Evolutionary conservation across 352 stramenopile genomes (phyloP).

Genomic region (Globisporangium abappressorium): DNA sequence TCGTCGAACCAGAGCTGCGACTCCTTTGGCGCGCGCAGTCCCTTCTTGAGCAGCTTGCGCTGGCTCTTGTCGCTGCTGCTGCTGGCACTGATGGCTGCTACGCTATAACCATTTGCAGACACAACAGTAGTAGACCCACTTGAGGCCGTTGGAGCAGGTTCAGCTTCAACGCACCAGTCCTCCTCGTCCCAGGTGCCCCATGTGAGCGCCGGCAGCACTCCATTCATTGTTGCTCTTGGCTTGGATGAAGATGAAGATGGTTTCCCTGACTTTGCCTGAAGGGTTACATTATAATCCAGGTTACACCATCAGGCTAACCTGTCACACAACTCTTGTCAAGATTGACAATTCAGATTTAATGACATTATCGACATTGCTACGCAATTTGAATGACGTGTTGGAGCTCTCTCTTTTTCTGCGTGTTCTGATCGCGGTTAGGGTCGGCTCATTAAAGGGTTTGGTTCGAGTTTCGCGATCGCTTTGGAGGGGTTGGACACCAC

Average conservation of each 20-base stretch:
- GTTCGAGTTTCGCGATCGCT: not conserved
- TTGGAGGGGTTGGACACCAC: not conserved
- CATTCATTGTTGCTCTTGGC: conserved; percentile 51
- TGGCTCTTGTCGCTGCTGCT: conserved; percentile 33
- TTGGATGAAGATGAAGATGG: too few relatives aligned
- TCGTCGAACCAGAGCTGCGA: conserved; percentile 77
- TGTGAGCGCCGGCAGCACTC: conserved; percentile 57
- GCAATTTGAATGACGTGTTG: conserved; percentile 4
- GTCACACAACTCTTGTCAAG: not conserved
- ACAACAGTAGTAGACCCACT: not conserved
- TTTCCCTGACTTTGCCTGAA: too few relatives aligned
- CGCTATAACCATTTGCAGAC: not conserved
- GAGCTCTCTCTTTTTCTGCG: conserved; percentile 3
- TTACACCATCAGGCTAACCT: too few relatives aligned
- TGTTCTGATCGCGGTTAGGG: conserved; percentile 7
- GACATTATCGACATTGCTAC: not conserved
- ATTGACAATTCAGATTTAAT: not conserved
- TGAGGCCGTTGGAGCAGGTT: not conserved
- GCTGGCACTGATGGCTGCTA: not conserved
- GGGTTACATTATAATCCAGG: too few relatives aligned
- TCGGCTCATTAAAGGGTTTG: not conserved
- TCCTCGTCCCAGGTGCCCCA: conserved; percentile 74
- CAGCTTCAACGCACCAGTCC: conserved; percentile 17
- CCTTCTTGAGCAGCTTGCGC: conserved; percentile 50
- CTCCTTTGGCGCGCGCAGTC: conserved; percentile 35